Evolutionary conservation across 2,329 filamentous ascomycete genomes (phyloP).

Genomic region (Graphilbum sp.): DNA sequence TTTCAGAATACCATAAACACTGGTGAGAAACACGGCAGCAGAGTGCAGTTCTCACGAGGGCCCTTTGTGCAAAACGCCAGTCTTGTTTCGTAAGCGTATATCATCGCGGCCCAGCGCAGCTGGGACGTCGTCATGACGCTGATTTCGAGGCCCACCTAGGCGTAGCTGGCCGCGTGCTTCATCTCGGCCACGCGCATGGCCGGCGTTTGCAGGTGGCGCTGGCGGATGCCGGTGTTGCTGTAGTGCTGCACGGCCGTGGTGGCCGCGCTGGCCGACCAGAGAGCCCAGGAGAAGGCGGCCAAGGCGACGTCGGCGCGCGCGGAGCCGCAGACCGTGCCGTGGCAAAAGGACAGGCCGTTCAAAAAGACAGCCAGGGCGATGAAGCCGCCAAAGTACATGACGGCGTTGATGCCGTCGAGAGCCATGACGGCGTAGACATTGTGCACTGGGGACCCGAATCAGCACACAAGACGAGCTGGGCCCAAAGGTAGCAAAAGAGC

Average conservation of each 20-base stretch:
- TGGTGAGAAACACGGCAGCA: no score
- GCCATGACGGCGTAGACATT: constrained; percentile 31
- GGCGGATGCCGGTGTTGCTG: constrained; percentile 19
- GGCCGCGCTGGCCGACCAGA: constrained; percentile 33
- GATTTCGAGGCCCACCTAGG: no score
- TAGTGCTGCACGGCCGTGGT: constrained; percentile 31
- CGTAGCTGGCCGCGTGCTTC: constrained; percentile 15
- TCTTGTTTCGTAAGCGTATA: no score
- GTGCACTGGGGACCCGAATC: constrained; percentile 21
- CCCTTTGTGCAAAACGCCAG: no score
- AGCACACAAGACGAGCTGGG: no score
- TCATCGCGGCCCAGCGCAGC: no score
- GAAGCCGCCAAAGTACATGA: constrained; percentile 45
- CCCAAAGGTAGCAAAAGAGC: background rate
- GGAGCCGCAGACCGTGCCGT: constrained; percentile 37
- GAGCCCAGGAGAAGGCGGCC: constrained; percentile 33
- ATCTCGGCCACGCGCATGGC: constrained; percentile 17
- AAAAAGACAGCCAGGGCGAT: constrained; percentile 42
- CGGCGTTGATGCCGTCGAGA: constrained; percentile 32
- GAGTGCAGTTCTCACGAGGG: no score
- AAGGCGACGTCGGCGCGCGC: constrained; percentile 38
- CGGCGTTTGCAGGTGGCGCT: constrained; percentile 13
- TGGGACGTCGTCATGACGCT: no score
- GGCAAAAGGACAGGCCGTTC: constrained; percentile 36
- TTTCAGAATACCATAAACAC: no score